Conservation (phyloP, 176 grass and related monocot species). For the Secale cereale region DNA sequence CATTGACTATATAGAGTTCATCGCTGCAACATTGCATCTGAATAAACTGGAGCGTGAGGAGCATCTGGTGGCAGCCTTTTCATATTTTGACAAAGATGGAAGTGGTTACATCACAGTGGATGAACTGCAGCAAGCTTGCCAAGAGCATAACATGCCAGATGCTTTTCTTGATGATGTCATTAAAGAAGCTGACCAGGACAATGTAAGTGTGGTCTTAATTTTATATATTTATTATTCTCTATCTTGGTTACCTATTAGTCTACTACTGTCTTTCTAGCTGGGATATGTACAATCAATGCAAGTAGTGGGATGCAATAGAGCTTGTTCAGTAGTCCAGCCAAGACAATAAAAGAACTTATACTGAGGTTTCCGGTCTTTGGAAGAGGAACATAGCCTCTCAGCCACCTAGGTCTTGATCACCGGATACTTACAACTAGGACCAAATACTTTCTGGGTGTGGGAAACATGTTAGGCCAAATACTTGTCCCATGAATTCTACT, state of each 20-base stretch:
- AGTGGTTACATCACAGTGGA: conserved; percentile 99
- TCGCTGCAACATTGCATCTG: conserved; percentile 97
- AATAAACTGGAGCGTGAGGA: conserved; percentile 97
- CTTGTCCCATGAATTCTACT: background rate
- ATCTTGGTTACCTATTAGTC: background rate
- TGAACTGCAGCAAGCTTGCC: conserved; percentile 93
- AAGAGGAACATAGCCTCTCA: background rate
- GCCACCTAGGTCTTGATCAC: background rate
- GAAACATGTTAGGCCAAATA: background rate
- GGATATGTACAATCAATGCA: conserved; percentile 8
- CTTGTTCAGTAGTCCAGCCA: background rate
- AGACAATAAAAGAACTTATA: background rate
- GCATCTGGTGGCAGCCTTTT: conserved; percentile 88
- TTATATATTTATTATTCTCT: background rate
- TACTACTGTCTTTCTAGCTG: background rate
- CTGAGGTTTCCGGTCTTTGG: background rate
- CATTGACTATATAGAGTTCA: conserved; percentile 98
- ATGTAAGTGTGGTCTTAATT: conserved; percentile 68
- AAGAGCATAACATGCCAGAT: conserved; percentile 97
- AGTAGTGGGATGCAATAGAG: conserved; percentile 2
- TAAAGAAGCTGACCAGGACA: conserved; percentile 95
- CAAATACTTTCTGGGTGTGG: background rate
- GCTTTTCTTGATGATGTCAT: conserved; percentile 96
- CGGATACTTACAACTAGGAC: background rate
- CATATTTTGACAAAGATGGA: conserved; percentile 98